These are phyloP conservation scores for Boletus insuetus DNA, from an alignment of 768 basidiomycete genomes.

Conservation along the genomic window DNA sequence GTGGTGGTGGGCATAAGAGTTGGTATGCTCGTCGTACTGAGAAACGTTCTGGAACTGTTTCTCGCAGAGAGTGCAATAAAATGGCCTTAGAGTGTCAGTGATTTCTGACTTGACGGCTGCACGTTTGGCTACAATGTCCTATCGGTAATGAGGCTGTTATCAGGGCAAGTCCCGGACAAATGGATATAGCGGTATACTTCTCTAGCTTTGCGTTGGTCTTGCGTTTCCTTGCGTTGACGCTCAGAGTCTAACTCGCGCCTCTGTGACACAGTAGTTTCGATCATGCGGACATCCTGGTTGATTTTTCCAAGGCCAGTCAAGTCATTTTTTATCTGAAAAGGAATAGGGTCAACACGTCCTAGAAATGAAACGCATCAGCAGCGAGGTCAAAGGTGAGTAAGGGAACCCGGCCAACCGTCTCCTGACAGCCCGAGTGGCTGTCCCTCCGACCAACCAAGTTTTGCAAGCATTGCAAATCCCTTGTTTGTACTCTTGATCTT, in stretches of 20 bases:
- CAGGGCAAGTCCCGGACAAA: constrained; percentile 4
- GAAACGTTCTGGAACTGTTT: constrained; percentile 86
- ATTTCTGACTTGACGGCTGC: constrained; percentile 69
- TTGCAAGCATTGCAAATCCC: constrained; percentile 76
- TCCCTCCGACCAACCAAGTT: constrained; percentile 82
- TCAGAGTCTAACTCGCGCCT: constrained; percentile 80
- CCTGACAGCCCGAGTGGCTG: constrained; percentile 72
- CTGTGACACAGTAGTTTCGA: constrained; percentile 81
- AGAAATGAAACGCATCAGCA: background rate
- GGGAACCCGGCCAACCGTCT: constrained; percentile 50
- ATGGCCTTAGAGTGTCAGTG: constrained; percentile 61
- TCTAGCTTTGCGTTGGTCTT: constrained; percentile 68
- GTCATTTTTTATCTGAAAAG: constrained; percentile 77
- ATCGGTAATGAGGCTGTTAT: background rate
- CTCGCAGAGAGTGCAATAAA: constrained; percentile 81
- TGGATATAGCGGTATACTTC: constrained; percentile 46
- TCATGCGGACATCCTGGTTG: constrained; percentile 77
- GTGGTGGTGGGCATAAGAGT: constrained; percentile 86
- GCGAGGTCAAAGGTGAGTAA: background rate
- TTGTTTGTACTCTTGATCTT: constrained; percentile 77
- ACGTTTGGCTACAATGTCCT: constrained; percentile 66
- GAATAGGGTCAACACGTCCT: constrained; percentile 84
- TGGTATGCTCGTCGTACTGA: constrained; percentile 88
- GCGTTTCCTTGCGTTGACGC: constrained; percentile 75
- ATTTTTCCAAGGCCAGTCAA: constrained; percentile 77